Base-by-base conservation (phyloP, 495 filamentous ascomycete genomes). In the Melanomma pulvis-pyrius region DNA sequence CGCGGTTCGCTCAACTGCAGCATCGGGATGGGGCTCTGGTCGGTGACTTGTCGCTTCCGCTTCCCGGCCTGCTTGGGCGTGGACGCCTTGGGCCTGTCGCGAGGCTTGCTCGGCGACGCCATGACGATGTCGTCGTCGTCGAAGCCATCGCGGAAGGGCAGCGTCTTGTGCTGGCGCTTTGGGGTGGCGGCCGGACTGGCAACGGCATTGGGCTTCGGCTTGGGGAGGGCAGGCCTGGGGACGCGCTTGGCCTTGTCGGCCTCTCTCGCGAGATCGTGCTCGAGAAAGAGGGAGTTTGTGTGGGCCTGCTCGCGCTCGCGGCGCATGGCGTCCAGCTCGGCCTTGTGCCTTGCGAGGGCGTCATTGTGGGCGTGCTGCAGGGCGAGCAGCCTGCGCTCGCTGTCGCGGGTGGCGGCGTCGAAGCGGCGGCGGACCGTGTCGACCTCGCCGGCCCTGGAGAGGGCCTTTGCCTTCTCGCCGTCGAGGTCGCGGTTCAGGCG, bases 111-210 rank as follows among this genome's bases (percentile, higher is more conserved):
- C 0, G 86, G 86, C 26, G 86, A 88, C 8, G 81, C 70, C 61
- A 83, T 75, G 25, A 82, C 73, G 46, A 91, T 84, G 66, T 92
- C 88, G 46, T 87, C 83, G 62, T 92, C 87, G 50, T 89, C 86
- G 68, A 92, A 92, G 25, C 89, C 89, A 80, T 92, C 89, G 24
- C 88, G 78, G 44, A 85, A 82, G 0, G 82, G 80, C 12, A 83
- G 77, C n/a, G 74, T 71, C 65, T 78, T 83, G 25, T 57, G 53
- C 17, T 74, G 74, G 73, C 86, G 89, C 59, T 79, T 86, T 6
- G 88, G 88, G 3, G 88, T 91, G 1, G 78, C 75, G 0, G 77
- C 77, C 2, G 78, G 77, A 52, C 68, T 79, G 25, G 54, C 52
- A 0, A 53, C 41, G 30, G 58, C 12, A 48, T 61, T 71, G 8